Evolutionary conservation across 2,329 filamentous ascomycete genomes (phyloP).

Genomic region (Bipolaris zeicola): DNA sequence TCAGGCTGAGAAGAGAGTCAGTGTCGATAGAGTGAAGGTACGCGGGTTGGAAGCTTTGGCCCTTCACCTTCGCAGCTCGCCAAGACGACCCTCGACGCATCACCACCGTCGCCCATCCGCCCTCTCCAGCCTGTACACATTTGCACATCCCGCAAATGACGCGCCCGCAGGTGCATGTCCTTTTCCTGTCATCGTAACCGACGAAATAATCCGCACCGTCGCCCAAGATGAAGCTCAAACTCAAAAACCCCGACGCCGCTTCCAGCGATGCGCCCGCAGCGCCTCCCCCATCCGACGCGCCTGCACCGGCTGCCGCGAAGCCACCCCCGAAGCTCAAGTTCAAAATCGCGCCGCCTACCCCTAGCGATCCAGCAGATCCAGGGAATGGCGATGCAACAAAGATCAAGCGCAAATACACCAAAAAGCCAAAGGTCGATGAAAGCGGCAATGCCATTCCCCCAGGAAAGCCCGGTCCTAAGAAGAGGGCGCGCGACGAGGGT

Average conservation of each 20-base stretch:
- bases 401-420: slow-evolving; percentile 52
- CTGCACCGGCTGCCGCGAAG: slow-evolving; percentile 20
- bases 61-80: slow-evolving; percentile 22
- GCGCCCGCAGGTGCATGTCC: slow-evolving; percentile 16
- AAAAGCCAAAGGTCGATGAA: slow-evolving; percentile 47
- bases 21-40: slow-evolving; percentile 19
- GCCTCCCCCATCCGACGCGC: slow-evolving; percentile 21
- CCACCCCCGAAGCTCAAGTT: slow-evolving; percentile 42
- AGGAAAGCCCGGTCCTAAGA: slow-evolving; percentile 39
- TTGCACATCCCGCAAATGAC: slow-evolving; percentile 15
- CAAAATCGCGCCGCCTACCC: slow-evolving; percentile 28
- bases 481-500: slow-evolving; percentile 46
- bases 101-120: slow-evolving; percentile 12
- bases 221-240: slow-evolving; percentile 42
- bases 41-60: slow-evolving; percentile 26
- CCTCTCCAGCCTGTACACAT: neutral
- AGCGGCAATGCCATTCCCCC: slow-evolving; percentile 31
- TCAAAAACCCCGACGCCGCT: slow-evolving; percentile 32
- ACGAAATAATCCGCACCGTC: slow-evolving; percentile 1
- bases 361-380: slow-evolving; percentile 32
- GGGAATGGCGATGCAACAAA: slow-evolving; percentile 45
- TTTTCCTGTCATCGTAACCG: neutral
- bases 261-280: slow-evolving; percentile 27
- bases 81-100: slow-evolving; percentile 19
- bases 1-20: neutral